phyloP scores from a whole-genome alignment of 148 eudicot species.

The Cornus florida region DNA sequence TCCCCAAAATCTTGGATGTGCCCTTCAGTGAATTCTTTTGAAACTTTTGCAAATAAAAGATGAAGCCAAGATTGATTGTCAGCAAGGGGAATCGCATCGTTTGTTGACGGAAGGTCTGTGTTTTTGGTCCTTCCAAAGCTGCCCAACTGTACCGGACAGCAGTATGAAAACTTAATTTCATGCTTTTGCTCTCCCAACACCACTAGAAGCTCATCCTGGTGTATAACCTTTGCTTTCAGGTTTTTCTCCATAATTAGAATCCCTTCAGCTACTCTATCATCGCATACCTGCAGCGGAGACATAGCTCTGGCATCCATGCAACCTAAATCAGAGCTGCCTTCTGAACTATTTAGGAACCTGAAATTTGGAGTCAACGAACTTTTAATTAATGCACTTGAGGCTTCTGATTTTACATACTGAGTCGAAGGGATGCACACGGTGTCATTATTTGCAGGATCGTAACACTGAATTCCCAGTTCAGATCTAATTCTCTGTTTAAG shows the following conservation, averaged over 20 bases:
- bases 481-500: conserved; percentile 64
- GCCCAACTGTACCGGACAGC: conserved; percentile 35
- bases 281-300: conserved; percentile 46
- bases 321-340: conserved; percentile 26
- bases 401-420: conserved; percentile 57
- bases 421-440: conserved; percentile 57
- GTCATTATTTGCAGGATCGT: conserved; percentile 74
- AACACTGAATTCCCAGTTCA: conserved; percentile 68
- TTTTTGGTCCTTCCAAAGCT: conserved; percentile 9
- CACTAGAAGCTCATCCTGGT: conserved; percentile 56
- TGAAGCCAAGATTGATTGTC: conserved; percentile 25
- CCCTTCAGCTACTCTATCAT: conserved; percentile 69
- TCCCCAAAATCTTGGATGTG: conserved; percentile 35
- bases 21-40: conserved; percentile 22
- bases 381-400: conserved; percentile 49
- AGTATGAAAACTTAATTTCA: conserved; percentile 36
- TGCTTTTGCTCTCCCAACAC: conserved; percentile 37
- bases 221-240: conserved; percentile 51
- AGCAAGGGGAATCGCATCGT: not conserved
- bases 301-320: conserved; percentile 6
- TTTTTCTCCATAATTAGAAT: conserved; percentile 41
- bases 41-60: conserved; percentile 26
- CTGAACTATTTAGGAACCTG: conserved; percentile 42
- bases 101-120: conserved; percentile 9
- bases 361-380: conserved; percentile 67